Conservation (phyloP, 2,329 filamentous ascomycete genomes). For the Colletotrichum chrysophilum region DNA sequence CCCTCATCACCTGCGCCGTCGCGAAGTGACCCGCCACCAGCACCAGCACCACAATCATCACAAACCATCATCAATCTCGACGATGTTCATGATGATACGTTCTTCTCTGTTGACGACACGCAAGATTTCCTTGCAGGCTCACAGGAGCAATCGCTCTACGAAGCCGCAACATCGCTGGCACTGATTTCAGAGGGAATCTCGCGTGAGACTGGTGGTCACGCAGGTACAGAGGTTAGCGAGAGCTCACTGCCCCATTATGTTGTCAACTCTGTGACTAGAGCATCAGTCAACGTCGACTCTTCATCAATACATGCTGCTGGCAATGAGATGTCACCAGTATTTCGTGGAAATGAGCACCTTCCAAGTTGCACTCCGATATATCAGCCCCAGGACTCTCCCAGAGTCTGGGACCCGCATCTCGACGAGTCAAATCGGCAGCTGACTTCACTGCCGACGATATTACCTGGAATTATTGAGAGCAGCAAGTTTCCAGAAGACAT, state of each 20-base stretch:
- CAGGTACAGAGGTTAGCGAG: accelerated
- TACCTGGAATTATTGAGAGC: not conserved
- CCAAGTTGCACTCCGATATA: not conserved
- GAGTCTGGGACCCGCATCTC: not conserved
- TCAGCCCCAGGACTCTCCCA: not conserved
- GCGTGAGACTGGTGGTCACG: not conserved
- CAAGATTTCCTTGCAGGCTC: not conserved
- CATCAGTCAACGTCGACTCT: not conserved
- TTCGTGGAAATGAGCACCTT: not conserved
- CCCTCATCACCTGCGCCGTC: not conserved
- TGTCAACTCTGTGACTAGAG: not conserved
- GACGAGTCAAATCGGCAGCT: not conserved
- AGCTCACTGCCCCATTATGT: not conserved
- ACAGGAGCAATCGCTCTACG: not conserved
- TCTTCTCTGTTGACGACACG: not conserved
- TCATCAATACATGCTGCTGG: not conserved
- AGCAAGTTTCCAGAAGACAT: slow-evolving; percentile 6
- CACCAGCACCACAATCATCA: not conserved
- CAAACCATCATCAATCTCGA: not conserved
- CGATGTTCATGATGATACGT: not conserved
- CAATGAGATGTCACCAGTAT: not conserved
- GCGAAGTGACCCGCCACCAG: not conserved
- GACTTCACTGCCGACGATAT: not conserved
- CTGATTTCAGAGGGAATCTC: not conserved
- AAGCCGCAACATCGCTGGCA: not conserved